These are phyloP conservation scores for Solanum clarkiae DNA, from an alignment of 257 asterid genomes.

Conservation along the genomic window DNA sequence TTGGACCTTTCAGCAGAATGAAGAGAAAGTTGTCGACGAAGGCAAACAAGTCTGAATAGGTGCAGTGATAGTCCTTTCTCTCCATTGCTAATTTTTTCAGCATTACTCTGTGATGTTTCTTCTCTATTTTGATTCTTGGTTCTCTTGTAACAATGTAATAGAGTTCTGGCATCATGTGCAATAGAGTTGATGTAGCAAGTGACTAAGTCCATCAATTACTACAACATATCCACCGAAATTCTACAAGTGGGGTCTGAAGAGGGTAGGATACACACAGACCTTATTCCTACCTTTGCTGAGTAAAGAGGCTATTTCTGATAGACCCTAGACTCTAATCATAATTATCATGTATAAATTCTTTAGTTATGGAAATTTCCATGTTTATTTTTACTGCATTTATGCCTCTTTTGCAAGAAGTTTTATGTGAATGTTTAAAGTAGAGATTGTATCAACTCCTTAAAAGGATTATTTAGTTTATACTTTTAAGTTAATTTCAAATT, in stretches of 20 bases:
- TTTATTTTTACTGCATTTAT: neutral
- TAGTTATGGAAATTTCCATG: neutral
- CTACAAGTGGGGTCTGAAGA: neutral
- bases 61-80: neutral
- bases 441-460: too few species aligned
- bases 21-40: slow-evolving; percentile 50
- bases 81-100: neutral
- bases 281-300: neutral
- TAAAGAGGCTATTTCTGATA: neutral
- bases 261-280: neutral
- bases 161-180: neutral
- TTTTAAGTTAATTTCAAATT: too few species aligned
- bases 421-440: too few species aligned
- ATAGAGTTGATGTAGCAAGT: neutral
- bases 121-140: neutral
- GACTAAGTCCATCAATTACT: neutral
- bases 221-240: neutral
- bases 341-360: neutral
- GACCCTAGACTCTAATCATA: neutral
- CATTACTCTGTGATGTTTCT: neutral
- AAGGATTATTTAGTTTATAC: too few species aligned
- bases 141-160: neutral
- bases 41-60: slow-evolving; percentile 40
- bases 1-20: slow-evolving; percentile 89
- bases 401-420: too few species aligned